Base-by-base conservation (phyloP, 768 basidiomycete genomes). In the Tricholoma terreum region DNA sequence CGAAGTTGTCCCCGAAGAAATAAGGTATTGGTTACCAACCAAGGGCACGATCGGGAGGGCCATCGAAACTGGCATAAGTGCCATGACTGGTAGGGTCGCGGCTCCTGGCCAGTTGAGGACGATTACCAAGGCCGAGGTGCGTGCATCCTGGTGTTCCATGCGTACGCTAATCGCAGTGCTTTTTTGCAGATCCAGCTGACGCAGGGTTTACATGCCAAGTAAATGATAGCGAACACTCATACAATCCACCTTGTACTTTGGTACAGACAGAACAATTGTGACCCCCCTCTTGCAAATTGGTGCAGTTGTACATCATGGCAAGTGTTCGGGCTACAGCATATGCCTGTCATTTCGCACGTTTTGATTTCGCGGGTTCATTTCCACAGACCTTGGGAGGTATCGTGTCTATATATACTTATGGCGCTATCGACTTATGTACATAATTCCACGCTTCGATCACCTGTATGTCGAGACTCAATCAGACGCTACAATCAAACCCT, bases 1-100 rank as follows among this genome's bases (percentile, higher is more conserved):
- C 61, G 84, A 92, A 68, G 82, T 97, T 54, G 71, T 87, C 52
- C 91, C 92, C 0, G 79, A 84, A 34, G 87, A 90, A 75, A 88
- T 97, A 61, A 81, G 86, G 54, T 95, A 92, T 67, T 96, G 87
- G 85, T 73, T 86, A 55, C 78, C 86, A 5, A 88, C 80, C 33
- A 83, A 84, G 60, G 80, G 83, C 12, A 67, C 73, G 17, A 61
- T 91, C 54, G 80, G 81, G 4, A 82, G 84, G 43, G 78, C 82
- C 1, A 71, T 85, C 7, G 83, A 93, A 49, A 77, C 84, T 46
- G 85, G 85, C 4, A 56, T 83, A 5, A 76, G 81, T 49, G 80
- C 85, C 0, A 73, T 84, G 21, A 82, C 83, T 2, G 91, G 92
- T 3, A 82, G 79, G 42, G 78, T 77, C 1, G 79, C 86, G 11